A percentile compares a stretch with the other conserved stretches of the same genome.
Evolutionary conservation across 2,329 filamentous ascomycete species (phyloP).

Genomic region (Didymella lethalis): DNA sequence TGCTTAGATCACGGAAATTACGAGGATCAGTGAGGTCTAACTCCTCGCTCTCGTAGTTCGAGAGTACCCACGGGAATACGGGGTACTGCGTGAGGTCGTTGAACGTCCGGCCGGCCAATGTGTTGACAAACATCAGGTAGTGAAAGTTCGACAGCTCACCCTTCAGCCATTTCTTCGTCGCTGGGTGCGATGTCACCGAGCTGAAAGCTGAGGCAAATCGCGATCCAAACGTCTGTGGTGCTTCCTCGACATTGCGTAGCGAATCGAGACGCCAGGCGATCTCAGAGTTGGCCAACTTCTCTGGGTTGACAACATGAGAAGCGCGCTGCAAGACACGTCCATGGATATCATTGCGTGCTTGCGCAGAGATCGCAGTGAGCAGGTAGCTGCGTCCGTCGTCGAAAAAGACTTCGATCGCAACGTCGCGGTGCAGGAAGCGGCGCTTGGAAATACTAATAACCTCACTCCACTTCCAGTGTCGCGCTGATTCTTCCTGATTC

Average conservation of each 20-base stretch:
- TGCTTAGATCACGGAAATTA: slow-evolving; percentile 88
- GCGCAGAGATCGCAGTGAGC: slow-evolving; percentile 79
- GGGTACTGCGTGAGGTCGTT: slow-evolving; percentile 98
- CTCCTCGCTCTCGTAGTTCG: slow-evolving; percentile 94
- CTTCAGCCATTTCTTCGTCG: slow-evolving; percentile 87
- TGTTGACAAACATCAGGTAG: slow-evolving; percentile 98
- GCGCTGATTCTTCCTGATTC: slow-evolving; percentile 71
- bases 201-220: slow-evolving; percentile 95
- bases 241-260: slow-evolving; percentile 72
- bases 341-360: slow-evolving; percentile 80
- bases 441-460: slow-evolving; percentile 96
- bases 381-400: slow-evolving; percentile 95
- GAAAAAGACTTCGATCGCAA: slow-evolving; percentile 97
- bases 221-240: slow-evolving; percentile 75
- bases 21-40: slow-evolving; percentile 84
- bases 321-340: slow-evolving; percentile 78
- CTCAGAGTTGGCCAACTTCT: slow-evolving; percentile 77
- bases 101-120: slow-evolving; percentile 94
- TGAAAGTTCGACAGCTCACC: slow-evolving; percentile 99
- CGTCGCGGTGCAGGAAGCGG: slow-evolving; percentile 92
- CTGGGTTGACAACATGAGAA: slow-evolving; percentile 76
- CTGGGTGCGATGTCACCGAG: slow-evolving; percentile 78
- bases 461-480: slow-evolving; percentile 93
- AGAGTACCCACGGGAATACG: slow-evolving; percentile 96
- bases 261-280: slow-evolving; percentile 93